These are phyloP conservation scores for Backusella parvicylindrica DNA, from an alignment of 192 early-diverging fungal genomes.

Conservation along the genomic window DNA sequence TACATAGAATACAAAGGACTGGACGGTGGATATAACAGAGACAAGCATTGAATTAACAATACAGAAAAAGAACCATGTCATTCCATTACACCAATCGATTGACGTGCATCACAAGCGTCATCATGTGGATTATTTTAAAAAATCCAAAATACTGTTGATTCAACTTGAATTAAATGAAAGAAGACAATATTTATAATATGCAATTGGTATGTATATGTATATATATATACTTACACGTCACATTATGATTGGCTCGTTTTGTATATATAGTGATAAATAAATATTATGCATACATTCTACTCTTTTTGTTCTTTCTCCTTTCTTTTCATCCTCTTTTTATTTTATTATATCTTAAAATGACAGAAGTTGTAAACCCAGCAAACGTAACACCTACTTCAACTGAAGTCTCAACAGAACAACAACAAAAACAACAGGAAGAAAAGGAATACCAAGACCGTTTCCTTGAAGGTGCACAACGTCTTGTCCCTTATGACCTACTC, in stretches of 20 bases:
- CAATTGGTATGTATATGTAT: not conserved
- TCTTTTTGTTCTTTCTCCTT: not conserved
- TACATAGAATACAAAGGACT: not conserved
- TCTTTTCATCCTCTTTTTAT: not conserved
- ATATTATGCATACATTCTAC: not conserved
- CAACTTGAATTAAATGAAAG: not conserved
- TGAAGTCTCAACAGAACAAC: not conserved
- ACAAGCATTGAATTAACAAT: not conserved
- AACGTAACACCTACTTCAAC: not conserved
- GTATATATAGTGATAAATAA: not conserved
- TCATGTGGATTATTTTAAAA: not conserved
- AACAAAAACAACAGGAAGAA: not conserved
- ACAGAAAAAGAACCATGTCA: not conserved
- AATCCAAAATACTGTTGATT: not conserved
- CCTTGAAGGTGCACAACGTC: constrained; percentile 32
- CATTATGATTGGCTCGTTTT: not conserved
- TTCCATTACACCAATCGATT: not conserved
- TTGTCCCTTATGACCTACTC: constrained; percentile 47
- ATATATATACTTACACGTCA: not conserved
- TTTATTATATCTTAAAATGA: not conserved
- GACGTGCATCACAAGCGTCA: not conserved
- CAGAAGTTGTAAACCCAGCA: not conserved
- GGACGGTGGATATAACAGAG: not conserved
- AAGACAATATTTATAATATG: constrained; percentile 6
- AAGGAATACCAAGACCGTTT: constrained; percentile 35